Evolutionary conservation across 495 filamentous ascomycete genomes (phyloP).

Genomic region (Aspergillus diversus): DNA sequence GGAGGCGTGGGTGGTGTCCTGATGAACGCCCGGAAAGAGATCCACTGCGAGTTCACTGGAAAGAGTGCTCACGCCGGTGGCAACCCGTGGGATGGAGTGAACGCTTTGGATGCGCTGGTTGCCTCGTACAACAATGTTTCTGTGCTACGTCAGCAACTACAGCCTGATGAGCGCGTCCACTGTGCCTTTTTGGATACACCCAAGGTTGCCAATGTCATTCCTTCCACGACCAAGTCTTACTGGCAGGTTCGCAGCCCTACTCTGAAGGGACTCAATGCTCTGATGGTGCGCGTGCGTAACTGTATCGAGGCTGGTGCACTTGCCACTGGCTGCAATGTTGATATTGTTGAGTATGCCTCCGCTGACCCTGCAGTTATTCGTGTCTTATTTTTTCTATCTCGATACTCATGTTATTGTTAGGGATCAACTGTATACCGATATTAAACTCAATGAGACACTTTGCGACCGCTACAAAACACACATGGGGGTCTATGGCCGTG

Average conservation of each 20-base stretch:
- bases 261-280: constrained; percentile 45
- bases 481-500: constrained; percentile 52
- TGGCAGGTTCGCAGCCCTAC: constrained; percentile 57
- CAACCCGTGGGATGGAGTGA: constrained; percentile 66
- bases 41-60: constrained; percentile 39
- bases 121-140: constrained; percentile 64
- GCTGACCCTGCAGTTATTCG: background rate
- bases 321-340: constrained; percentile 61
- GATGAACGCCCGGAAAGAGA: constrained; percentile 46
- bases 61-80: constrained; percentile 59
- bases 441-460: constrained; percentile 62
- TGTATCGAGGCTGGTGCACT: constrained; percentile 64
- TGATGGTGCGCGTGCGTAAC: constrained; percentile 54
- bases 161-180: constrained; percentile 63
- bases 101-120: constrained; percentile 65
- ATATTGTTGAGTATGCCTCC: constrained; percentile 44
- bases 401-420: constrained; percentile 16
- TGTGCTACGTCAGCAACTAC: constrained; percentile 65
- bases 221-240: constrained; percentile 55
- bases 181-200: constrained; percentile 63
- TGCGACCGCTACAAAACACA: constrained; percentile 54
- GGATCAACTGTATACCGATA: constrained; percentile 58
- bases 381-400: background rate
- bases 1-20: constrained; percentile 37
- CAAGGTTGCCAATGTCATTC: constrained; percentile 64